Percentiles rank a stretch among this genome's conserved stretches.
These are phyloP conservation scores for Salix exigua DNA, from an alignment of 345 rosid genomes.

Conservation along the genomic window DNA sequence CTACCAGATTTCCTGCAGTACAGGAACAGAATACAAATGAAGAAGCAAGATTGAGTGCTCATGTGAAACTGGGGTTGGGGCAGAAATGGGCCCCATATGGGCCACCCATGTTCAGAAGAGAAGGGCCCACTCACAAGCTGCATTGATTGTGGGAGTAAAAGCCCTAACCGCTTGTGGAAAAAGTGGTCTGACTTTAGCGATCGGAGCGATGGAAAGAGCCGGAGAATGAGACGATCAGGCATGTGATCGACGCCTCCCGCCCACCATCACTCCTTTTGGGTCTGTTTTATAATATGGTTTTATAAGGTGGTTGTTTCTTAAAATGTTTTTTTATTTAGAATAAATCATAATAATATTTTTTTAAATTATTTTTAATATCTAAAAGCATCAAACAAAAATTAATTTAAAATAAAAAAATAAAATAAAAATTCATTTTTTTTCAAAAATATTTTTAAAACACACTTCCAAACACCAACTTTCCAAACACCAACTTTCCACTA, in stretches of 20 bases:
- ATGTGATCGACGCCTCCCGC: conserved; percentile 12
- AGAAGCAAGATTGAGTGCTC: background rate
- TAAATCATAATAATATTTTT: too few species aligned
- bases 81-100: conserved; percentile 10
- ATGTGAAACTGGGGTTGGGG: conserved; percentile 16
- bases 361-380: too few species aligned
- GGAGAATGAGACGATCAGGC: conserved; percentile 34
- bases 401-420: too few species aligned
- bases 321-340: too few species aligned
- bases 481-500: too few species aligned
- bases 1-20: conserved; percentile 36
- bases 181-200: background rate
- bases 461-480: too few species aligned
- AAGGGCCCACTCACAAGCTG: conserved; percentile 4
- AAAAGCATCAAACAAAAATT: too few species aligned
- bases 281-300: too few species aligned
- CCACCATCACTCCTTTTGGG: background rate
- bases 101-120: background rate
- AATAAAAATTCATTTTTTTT: too few species aligned
- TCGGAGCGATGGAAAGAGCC: conserved; percentile 12
- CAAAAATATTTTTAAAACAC: too few species aligned
- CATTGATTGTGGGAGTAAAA: conserved; percentile 1
- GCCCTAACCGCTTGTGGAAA: conserved; percentile 11
- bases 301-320: too few species aligned
- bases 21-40: conserved; percentile 19